phyloP scores from a whole-genome alignment of 2,329 filamentous ascomycete genomes.

The Coniochaeta sp. region DNA sequence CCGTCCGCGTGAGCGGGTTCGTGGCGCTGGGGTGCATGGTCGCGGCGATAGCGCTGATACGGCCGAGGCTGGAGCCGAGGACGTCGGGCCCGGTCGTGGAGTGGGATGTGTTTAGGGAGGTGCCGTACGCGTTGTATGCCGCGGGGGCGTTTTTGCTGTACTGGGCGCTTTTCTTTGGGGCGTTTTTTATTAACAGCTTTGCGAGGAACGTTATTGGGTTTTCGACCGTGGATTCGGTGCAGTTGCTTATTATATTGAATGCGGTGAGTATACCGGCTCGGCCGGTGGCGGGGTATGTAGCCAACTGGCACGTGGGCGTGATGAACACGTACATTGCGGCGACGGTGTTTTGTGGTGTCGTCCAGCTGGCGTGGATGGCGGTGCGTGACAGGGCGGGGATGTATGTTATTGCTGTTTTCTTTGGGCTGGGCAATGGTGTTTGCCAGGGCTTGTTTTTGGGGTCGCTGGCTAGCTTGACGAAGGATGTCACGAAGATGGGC shows the following conservation, averaged over 20 bases:
- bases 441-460: constrained; percentile 29
- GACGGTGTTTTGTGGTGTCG: constrained; percentile 34
- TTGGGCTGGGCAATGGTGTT: constrained; percentile 31
- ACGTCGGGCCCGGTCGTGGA: constrained; percentile 39
- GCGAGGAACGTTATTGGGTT: constrained; percentile 33
- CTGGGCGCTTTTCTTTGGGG: constrained; percentile 42
- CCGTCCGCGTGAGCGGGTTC: constrained; percentile 38
- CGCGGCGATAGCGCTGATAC: constrained; percentile 32
- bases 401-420: constrained; percentile 27
- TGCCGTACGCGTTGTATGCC: constrained; percentile 30
- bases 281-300: constrained; percentile 44
- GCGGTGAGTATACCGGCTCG: constrained; percentile 48
- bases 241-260: constrained; percentile 51
- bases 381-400: constrained; percentile 21
- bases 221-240: constrained; percentile 40
- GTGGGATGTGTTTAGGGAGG: constrained; percentile 37
- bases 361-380: constrained; percentile 46
- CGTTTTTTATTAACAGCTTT: constrained; percentile 36
- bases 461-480: constrained; percentile 29
- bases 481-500: constrained; percentile 31
- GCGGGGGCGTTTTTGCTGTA: constrained; percentile 29
- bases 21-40: constrained; percentile 38
- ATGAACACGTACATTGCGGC: constrained; percentile 47
- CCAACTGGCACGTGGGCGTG: constrained; percentile 42
- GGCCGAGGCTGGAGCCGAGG: constrained; percentile 34